Evolutionary conservation across 108 stramenopile genomes (phyloP).

Genomic region (Nitzschia inconspicua): DNA sequence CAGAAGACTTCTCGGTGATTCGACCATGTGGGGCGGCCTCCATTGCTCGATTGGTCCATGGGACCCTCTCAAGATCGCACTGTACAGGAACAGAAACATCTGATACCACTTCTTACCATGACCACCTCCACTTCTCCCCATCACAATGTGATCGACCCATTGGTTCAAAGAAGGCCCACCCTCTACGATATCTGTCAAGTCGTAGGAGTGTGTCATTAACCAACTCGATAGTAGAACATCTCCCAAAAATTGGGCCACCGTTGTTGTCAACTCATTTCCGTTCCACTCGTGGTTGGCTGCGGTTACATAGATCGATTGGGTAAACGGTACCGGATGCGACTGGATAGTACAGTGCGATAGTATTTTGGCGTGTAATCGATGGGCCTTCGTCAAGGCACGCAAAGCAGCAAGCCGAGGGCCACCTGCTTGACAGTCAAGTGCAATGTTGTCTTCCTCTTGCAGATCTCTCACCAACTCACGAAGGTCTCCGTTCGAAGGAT

Average conservation of each 20-base stretch:
- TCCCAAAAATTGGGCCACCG: constrained; percentile 33
- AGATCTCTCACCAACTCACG: constrained; percentile 12
- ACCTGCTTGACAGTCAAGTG: not conserved
- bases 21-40: not conserved
- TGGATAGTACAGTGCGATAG: not conserved
- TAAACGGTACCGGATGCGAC: not conserved
- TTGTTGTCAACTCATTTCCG: constrained; percentile 6
- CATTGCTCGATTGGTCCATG: constrained; percentile 15
- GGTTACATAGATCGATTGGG: not conserved
- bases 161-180: constrained; percentile 1
- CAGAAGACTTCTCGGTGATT: not conserved
- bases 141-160: constrained; percentile 19
- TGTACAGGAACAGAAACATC: constrained; percentile 36
- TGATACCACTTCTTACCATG: no score
- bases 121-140: no score
- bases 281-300: not conserved
- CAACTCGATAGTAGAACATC: constrained; percentile 34
- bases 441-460: not conserved
- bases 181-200: constrained; percentile 23
- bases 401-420: not conserved
- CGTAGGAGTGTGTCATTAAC: constrained; percentile 26
- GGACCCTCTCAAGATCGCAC: constrained; percentile 20
- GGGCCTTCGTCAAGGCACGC: constrained; percentile 6
- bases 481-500: constrained; percentile 19
- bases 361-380: constrained; percentile 13